Conservation (phyloP, 2,329 filamentous ascomycete genomes). For the Magnaporthales sp. region DNA sequence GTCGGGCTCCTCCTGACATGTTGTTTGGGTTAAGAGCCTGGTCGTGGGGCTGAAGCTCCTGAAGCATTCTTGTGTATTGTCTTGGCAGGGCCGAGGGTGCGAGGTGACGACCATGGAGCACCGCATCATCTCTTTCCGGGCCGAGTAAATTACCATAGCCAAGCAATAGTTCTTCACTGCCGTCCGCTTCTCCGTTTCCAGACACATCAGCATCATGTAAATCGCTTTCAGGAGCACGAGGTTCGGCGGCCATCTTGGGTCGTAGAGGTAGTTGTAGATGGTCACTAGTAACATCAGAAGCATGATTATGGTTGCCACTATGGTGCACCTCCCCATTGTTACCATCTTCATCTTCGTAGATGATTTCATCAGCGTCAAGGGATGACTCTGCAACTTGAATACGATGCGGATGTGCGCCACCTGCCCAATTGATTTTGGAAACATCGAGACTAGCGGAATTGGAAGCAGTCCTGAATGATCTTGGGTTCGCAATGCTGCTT, state of each 20-base stretch:
- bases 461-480: not conserved
- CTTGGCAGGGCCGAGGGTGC: not conserved
- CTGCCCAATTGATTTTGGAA: not conserved
- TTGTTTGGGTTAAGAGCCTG: not conserved
- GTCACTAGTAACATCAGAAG: not conserved
- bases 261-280: not conserved
- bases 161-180: not conserved
- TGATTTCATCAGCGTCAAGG: conserved; percentile 4
- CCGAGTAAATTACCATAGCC: not conserved
- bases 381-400: conserved; percentile 1
- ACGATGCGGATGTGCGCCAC: not conserved
- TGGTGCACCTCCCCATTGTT: not conserved
- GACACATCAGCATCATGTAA: conserved; percentile 6
- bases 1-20: not conserved
- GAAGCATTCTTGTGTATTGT: not conserved
- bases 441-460: not conserved
- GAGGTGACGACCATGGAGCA: not conserved
- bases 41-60: not conserved
- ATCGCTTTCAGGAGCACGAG: not conserved
- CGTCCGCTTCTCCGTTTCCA: not conserved
- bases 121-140: not conserved
- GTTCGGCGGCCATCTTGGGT: not conserved
- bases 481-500: not conserved
- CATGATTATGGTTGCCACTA: not conserved
- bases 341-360: conserved; percentile 2